phyloP scores from a whole-genome alignment of 2,329 filamentous ascomycete genomes.

The Xylariaceae sp. region DNA sequence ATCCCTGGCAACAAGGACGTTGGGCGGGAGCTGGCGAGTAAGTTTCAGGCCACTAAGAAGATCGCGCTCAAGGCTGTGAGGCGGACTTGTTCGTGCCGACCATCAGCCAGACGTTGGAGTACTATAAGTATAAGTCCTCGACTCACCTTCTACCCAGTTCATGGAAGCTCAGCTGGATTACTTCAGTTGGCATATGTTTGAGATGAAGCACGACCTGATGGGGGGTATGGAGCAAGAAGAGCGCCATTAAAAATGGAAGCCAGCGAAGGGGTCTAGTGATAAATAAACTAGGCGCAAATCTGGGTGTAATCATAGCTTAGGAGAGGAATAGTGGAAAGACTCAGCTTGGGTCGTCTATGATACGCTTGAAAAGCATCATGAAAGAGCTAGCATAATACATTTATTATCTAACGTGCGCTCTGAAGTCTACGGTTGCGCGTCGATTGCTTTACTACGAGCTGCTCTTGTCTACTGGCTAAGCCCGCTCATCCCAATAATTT shows the following conservation, averaged over 20 bases:
- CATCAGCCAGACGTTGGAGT: constrained; percentile 68
- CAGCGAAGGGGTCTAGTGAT: constrained; percentile 38
- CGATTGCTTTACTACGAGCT: no score
- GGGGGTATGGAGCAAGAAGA: constrained; percentile 60
- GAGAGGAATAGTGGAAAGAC: no score
- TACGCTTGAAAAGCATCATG: no score
- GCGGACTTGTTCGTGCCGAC: constrained; percentile 66
- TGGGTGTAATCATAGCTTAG: no score
- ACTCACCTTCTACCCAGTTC: constrained; percentile 68
- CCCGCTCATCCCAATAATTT: no score
- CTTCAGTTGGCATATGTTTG: constrained; percentile 72
- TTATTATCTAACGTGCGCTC: no score
- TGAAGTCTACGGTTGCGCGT: no score
- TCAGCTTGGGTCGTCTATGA: no score
- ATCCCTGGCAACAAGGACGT: constrained; percentile 52
- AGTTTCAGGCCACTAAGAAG: constrained; percentile 58
- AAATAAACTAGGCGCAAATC: no score
- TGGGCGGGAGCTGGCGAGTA: constrained; percentile 57
- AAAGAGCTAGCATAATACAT: no score
- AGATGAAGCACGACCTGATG: constrained; percentile 59
- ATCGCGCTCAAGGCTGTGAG: constrained; percentile 61
- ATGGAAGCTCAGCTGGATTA: constrained; percentile 75
- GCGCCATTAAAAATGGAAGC: constrained; percentile 68
- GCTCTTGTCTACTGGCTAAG: no score
- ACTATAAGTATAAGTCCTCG: constrained; percentile 67